Conservation (phyloP, 164 flowering plant genomes). For the Annona cherimola region DNA sequence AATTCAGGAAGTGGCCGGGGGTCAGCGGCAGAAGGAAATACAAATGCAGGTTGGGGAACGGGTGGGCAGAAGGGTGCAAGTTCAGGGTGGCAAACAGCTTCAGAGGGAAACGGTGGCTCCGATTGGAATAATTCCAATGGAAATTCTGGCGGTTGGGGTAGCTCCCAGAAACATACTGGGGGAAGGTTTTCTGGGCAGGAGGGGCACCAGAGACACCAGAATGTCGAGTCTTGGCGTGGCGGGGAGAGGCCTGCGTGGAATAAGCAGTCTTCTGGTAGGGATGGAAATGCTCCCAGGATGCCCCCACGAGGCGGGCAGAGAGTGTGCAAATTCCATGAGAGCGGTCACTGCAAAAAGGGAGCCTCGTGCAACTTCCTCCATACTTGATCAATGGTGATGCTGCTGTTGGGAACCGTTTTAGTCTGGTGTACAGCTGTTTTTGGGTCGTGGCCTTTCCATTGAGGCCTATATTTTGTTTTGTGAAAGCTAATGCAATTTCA, state of each 20-base stretch:
- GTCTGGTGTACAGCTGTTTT: neutral
- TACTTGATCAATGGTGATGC: neutral
- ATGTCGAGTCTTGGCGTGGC: conserved; percentile 30
- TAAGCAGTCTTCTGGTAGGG: conserved; percentile 20
- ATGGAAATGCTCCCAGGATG: conserved; percentile 28
- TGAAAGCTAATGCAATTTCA: neutral
- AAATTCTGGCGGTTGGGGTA: conserved; percentile 29
- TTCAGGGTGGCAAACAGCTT: conserved; percentile 21
- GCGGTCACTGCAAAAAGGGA: conserved; percentile 71
- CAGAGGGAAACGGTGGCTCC: neutral
- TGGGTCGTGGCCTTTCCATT: neutral
- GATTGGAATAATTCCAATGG: conserved; percentile 3
- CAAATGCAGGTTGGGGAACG: conserved; percentile 25
- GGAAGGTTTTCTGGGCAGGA: conserved; percentile 22
- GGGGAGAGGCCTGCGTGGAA: conserved; percentile 36
- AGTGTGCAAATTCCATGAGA: conserved; percentile 47
- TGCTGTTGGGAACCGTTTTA: neutral
- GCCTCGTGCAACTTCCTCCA: conserved; percentile 52
- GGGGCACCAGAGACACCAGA: conserved; percentile 30
- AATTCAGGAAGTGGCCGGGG: conserved; percentile 48
- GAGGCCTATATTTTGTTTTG: neutral
- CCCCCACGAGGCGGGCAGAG: conserved; percentile 32
- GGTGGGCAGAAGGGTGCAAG: conserved; percentile 15
- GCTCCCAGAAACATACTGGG: neutral
- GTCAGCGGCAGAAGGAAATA: conserved; percentile 19